Evolutionary conservation across 768 basidiomycete genomes (phyloP).

Genomic region (Nidularia pulvinata): DNA sequence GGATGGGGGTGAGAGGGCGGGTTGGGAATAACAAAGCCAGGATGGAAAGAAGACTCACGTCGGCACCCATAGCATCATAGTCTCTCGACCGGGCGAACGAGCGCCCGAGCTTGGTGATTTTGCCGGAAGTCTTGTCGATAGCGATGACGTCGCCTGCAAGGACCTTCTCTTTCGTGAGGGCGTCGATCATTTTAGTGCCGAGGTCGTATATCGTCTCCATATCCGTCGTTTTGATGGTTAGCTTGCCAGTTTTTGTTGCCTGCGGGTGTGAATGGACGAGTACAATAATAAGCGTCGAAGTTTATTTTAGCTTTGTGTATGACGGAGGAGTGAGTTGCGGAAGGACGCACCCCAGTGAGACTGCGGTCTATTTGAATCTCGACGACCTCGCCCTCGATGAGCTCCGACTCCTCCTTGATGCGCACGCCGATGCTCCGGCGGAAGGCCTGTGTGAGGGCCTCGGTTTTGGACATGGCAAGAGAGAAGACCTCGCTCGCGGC

Average conservation of each 20-base stretch:
- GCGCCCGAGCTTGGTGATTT: constrained; percentile 93
- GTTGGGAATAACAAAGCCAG: too few relatives aligned
- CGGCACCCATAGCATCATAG: constrained; percentile 99
- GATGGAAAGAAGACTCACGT: constrained; percentile 54
- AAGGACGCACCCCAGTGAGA: constrained; percentile 78
- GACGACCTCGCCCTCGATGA: constrained; percentile 78
- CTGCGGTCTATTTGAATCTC: constrained; percentile 81
- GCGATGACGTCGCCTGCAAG: constrained; percentile 93
- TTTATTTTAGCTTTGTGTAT: too few relatives aligned
- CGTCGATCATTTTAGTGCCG: constrained; percentile 99
- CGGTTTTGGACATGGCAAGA: constrained; percentile 97
- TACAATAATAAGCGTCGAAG: background rate
- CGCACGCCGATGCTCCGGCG: constrained; percentile 95
- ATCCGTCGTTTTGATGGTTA: constrained; percentile 98
- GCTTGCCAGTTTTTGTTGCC: constrained; percentile 24
- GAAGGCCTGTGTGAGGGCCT: constrained; percentile 96
- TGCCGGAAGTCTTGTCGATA: constrained; percentile 97
- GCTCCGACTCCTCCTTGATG: constrained; percentile 96
- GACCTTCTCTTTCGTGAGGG: constrained; percentile 96
- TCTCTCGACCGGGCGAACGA: constrained; percentile 97
- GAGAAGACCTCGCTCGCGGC: constrained; percentile 98
- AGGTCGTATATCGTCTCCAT: constrained; percentile 99
- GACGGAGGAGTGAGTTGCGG: background rate
- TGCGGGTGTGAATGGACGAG: background rate
- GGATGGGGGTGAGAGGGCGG: too few relatives aligned